A percentile compares a stretch with the other conserved stretches of the same genome.
phyloP scores from a whole-genome alignment of 768 basidiomycete species.

The Pleurotus platypus region DNA sequence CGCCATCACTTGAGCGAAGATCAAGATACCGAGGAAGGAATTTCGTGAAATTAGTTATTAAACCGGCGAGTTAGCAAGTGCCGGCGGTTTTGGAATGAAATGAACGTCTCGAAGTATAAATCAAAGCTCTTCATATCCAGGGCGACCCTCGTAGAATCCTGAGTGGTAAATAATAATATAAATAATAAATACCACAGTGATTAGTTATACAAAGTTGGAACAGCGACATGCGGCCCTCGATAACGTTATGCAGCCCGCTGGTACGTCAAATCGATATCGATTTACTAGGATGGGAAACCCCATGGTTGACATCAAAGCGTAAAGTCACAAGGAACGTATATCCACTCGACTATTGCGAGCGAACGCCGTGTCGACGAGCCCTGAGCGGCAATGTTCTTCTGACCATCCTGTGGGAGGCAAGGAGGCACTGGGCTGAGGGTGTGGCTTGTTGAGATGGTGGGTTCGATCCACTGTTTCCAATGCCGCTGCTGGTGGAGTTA shows the following conservation, averaged over 20 bases:
- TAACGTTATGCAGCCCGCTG: not conserved
- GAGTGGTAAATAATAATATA: slow-evolving; percentile 1
- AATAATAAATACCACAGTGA: not conserved
- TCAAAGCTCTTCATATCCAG: not conserved
- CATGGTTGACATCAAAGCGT: slow-evolving; percentile 3
- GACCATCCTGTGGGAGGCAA: slow-evolving; percentile 20
- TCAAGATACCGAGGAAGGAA: slow-evolving; percentile 3
- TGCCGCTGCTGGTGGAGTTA: not conserved
- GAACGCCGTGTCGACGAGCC: slow-evolving; percentile 5
- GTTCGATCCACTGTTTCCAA: slow-evolving; percentile 5
- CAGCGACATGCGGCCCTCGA: not conserved
- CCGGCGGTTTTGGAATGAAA: slow-evolving; percentile 3
- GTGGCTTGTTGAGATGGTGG: slow-evolving; percentile 4
- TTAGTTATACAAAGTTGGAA: not conserved
- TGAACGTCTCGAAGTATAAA: not conserved
- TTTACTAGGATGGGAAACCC: slow-evolving; percentile 3
- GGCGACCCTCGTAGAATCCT: not conserved
- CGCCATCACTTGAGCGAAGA: slow-evolving; percentile 1
- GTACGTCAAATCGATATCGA: slow-evolving; percentile 8
- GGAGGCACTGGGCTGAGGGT: slow-evolving; percentile 20
- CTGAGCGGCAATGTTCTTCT: slow-evolving; percentile 13
- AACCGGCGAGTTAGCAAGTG: slow-evolving; percentile 6
- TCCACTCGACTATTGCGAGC: not conserved
- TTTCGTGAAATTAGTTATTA: slow-evolving; percentile 1
- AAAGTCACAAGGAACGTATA: slow-evolving; percentile 1